Percentiles rank a stretch among this genome's conserved stretches.
These are phyloP conservation scores for Eustoma russellianum DNA, from an alignment of 257 asterid species.

Conservation along the genomic window DNA sequence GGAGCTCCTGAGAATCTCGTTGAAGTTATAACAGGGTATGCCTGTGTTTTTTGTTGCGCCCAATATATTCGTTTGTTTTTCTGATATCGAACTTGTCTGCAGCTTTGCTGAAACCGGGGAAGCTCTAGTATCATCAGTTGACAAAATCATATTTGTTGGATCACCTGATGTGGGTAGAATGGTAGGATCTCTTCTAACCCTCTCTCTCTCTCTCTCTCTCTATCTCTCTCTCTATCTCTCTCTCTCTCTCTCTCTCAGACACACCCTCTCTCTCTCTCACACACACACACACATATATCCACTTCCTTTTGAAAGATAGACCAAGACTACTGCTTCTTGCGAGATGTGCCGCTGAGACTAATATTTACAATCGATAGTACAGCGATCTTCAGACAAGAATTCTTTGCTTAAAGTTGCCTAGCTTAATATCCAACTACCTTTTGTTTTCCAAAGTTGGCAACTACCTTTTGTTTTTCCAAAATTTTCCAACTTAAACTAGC, in stretches of 20 bases:
- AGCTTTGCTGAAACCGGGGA: slow-evolving; percentile 99
- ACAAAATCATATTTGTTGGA: slow-evolving; percentile 93
- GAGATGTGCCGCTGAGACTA: too few species aligned
- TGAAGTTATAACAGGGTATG: slow-evolving; percentile 95
- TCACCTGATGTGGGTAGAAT: slow-evolving; percentile 95
- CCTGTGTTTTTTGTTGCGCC: slow-evolving; percentile 7
- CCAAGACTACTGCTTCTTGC: too few species aligned
- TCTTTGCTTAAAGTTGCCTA: too few species aligned
- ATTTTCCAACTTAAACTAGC: too few species aligned
- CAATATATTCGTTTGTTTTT: slow-evolving; percentile 16
- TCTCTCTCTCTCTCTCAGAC: not conserved
- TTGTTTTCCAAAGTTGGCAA: too few species aligned
- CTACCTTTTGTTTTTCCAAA: too few species aligned
- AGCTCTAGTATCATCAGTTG: slow-evolving; percentile 86
- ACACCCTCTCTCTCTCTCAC: not conserved
- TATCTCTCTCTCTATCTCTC: too few species aligned
- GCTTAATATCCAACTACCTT: too few species aligned
- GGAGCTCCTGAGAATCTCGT: slow-evolving; percentile 99
- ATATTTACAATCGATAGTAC: too few species aligned
- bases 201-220: too few species aligned
- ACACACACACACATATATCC: not conserved
- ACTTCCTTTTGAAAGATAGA: too few species aligned
- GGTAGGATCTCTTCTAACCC: slow-evolving; percentile 29
- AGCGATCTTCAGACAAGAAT: too few species aligned
- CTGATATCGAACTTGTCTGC: slow-evolving; percentile 21